Base-by-base conservation (phyloP, 2,329 filamentous ascomycete species). In the Endocalyx cinctus region DNA sequence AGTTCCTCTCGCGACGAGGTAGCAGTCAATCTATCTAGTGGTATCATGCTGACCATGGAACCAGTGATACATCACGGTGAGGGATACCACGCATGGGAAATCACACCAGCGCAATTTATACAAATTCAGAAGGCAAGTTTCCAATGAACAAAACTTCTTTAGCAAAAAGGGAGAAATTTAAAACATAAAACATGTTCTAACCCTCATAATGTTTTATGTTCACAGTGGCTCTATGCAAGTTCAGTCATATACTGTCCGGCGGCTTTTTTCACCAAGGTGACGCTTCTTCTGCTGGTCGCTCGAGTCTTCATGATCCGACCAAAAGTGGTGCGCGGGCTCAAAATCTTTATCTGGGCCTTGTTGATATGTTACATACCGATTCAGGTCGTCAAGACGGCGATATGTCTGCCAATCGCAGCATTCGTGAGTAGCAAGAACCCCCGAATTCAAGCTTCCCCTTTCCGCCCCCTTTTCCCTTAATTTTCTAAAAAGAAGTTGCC, bases 221-320 rank as follows among this genome's bases (percentile, higher is more conserved):
- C n/a, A 25, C 25, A 50, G 52, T 50, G 50, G 52, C 36, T 54
- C 5, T 53, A 57, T 23, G 51, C 46, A 11, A 46, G 49, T 25
- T 46, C 48, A 12, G 33, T 58, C 17, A 17, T 52, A 6, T 59
- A 57, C 34, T 51, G 47, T 11, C 53, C 54, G 11, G 43, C 52
- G 5, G 45, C 55, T 3, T 58, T 45, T 33, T 47, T 49, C 30
- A 53, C 48, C 14, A 58, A 60, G 37, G 39, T 51, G n/a, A 55
- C 58, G 6, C 45, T 56, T n/a, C 41, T 56, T 22, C 41, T 61
- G 7, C 39, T 59, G 29, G 54, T 57, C 12, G 51, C 52, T 5
- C 47, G 56, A 14, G 48, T 60, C 10, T 59, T 58, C 28, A 34
- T 51, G 7, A 39, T 54, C 8, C 39, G 45, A 17, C 27, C 38